Conservation (phyloP, 306 rosid species). For the Malus orientalis region DNA sequence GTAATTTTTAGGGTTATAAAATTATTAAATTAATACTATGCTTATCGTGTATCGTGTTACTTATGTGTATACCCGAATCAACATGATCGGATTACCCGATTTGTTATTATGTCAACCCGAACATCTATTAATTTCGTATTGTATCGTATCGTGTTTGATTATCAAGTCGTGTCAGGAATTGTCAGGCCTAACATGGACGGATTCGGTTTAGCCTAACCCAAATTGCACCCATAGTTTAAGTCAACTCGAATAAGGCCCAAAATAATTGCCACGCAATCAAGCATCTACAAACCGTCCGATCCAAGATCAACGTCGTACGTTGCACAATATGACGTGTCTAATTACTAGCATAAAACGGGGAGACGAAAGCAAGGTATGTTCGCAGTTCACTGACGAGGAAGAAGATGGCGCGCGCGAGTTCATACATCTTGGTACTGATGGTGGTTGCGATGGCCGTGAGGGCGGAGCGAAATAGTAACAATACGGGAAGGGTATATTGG, state of each 20-base stretch:
- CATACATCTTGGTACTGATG: background rate
- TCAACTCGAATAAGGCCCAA: background rate
- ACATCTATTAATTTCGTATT: too few species aligned
- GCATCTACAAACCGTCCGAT: background rate
- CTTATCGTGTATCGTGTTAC: too few species aligned
- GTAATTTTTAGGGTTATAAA: too few species aligned
- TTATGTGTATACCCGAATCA: too few species aligned
- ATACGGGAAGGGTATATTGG: slow-evolving; percentile 25
- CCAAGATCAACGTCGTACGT: background rate
- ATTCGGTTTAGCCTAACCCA: too few species aligned
- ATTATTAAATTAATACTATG: too few species aligned
- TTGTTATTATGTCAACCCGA: too few species aligned
- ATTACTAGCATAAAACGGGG: background rate
- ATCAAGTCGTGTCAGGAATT: too few species aligned
- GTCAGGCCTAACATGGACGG: too few species aligned
- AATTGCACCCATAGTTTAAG: too few species aligned
- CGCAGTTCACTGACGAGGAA: background rate
- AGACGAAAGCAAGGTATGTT: background rate
- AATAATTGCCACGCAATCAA: background rate
- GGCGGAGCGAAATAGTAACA: slow-evolving; percentile 2
- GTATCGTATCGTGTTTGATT: too few species aligned
- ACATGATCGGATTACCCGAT: too few species aligned
- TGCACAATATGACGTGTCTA: background rate
- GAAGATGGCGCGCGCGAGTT: background rate
- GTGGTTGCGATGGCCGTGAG: background rate